Percentiles rank a stretch among this genome's conserved stretches.
Conservation (phyloP, 345 rosid species). For the Heritiera fomes region DNA sequence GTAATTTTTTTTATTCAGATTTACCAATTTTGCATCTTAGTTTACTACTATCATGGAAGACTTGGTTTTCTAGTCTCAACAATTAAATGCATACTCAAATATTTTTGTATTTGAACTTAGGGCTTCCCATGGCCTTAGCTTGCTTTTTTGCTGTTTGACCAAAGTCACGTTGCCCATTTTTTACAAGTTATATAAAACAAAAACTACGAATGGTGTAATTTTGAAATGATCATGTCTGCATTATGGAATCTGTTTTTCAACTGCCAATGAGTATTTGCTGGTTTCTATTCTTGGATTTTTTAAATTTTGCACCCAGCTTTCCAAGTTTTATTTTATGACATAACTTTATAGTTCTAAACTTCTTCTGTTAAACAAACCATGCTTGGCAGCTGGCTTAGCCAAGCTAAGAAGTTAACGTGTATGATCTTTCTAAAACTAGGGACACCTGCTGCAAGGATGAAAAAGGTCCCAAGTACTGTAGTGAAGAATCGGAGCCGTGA, state of each 20-base stretch:
- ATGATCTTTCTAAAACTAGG: constrained; percentile 43
- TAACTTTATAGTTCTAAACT: background rate
- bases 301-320: background rate
- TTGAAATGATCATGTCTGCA: background rate
- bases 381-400: background rate
- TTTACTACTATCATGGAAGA: background rate
- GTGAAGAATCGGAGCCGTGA: constrained; percentile 94
- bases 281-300: background rate
- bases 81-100: background rate
- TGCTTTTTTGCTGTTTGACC: background rate
- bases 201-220: background rate
- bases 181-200: background rate
- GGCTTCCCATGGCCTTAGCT: background rate
- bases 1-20: background rate
- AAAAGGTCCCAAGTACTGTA: constrained; percentile 75
- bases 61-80: background rate
- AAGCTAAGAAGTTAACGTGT: background rate
- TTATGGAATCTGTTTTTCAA: background rate
- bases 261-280: background rate
- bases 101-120: background rate
- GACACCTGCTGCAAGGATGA: constrained; percentile 98
- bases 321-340: background rate
- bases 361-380: background rate
- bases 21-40: background rate
- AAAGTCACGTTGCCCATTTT: background rate